Conservation (phyloP, 2,329 filamentous ascomycete species). For the Celoporthe dispersa region DNA sequence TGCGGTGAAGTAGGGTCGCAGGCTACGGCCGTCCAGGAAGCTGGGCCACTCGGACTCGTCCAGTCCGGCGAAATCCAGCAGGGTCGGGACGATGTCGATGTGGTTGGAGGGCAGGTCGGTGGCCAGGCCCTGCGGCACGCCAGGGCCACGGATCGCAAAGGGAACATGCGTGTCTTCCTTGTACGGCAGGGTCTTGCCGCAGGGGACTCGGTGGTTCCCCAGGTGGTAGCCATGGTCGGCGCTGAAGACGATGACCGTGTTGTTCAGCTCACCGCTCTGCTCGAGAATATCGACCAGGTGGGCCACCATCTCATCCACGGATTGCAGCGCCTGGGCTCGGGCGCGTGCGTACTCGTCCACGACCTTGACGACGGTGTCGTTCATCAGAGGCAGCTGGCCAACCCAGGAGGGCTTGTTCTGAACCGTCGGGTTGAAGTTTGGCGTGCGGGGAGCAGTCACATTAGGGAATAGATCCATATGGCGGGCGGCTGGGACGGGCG, state of each 20-base stretch:
- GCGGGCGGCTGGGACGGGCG: conserved; percentile 62
- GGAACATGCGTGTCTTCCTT: conserved; percentile 65
- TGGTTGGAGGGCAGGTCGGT: conserved; percentile 60
- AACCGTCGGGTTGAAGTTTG: conserved; percentile 65
- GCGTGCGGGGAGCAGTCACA: conserved; percentile 62
- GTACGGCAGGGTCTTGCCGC: conserved; percentile 57
- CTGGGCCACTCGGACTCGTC: conserved; percentile 32
- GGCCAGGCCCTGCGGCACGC: conserved; percentile 48
- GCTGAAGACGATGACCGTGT: conserved; percentile 29
- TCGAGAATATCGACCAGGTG: conserved; percentile 39
- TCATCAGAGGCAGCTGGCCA: conserved; percentile 28
- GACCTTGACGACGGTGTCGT: conserved; percentile 19
- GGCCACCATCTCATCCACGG: conserved; percentile 50
- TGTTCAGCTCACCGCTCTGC: conserved; percentile 26
- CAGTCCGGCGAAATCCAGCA: conserved; percentile 52
- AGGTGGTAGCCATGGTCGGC: conserved; percentile 29
- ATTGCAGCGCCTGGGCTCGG: conserved; percentile 48
- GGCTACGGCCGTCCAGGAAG: conserved; percentile 33
- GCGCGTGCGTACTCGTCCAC: conserved; percentile 48
- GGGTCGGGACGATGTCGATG: conserved; percentile 65
- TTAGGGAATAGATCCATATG: conserved; percentile 67
- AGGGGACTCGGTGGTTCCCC: conserved; percentile 26
- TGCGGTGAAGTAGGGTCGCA: conserved; percentile 59
- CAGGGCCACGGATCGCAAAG: conserved; percentile 63
- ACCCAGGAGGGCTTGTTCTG: conserved; percentile 44